A percentile compares a stretch with the other conserved stretches of the same genome.
These are phyloP conservation scores for Paulinella micropora DNA, from an alignment of 78 protist genomes.

Conservation along the genomic window DNA sequence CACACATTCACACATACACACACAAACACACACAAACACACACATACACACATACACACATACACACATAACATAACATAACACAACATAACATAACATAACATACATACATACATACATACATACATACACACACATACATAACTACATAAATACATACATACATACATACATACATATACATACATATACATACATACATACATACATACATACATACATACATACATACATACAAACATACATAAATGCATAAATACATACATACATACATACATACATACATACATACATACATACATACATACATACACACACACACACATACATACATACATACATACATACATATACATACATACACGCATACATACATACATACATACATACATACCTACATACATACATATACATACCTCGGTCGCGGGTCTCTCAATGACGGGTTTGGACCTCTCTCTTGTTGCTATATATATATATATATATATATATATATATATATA, in stretches of 20 bases:
- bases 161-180: not conserved
- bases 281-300: not conserved
- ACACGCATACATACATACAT: not conserved
- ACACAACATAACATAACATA: too few species aligned
- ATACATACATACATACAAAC: not conserved
- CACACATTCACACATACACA: not conserved
- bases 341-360: not conserved
- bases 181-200: not conserved
- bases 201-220: not conserved
- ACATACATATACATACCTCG: not conserved
- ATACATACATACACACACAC: not conserved
- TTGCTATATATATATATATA: not conserved
- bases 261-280: not conserved
- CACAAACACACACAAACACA: not conserved
- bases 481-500: not conserved
- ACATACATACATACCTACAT: not conserved
- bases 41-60: not conserved
- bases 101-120: not conserved
- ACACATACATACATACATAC: not conserved
- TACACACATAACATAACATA: not conserved
- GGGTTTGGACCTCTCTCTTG: not conserved
- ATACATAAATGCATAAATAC: not conserved
- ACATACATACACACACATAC: not conserved
- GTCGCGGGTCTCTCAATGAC: not conserved
- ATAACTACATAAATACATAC: not conserved